A percentile compares a stretch with the other conserved stretches of the same genome.
These are phyloP conservation scores for Backusella tarrabulga DNA, from an alignment of 192 early-diverging fungal genomes.

Conservation along the genomic window DNA sequence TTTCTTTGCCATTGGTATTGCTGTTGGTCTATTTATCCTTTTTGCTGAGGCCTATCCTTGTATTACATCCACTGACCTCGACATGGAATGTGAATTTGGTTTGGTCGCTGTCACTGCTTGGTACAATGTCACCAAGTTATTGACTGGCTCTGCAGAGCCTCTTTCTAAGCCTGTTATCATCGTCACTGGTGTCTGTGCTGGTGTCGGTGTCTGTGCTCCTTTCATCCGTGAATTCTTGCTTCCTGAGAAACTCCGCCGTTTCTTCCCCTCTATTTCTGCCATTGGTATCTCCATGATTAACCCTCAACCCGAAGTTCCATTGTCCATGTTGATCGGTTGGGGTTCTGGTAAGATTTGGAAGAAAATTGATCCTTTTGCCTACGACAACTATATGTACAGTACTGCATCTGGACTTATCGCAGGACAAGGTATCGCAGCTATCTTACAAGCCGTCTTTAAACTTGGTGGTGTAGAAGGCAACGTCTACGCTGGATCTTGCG, in stretches of 20 bases:
- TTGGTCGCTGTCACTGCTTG: constrained; percentile 35
- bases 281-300: constrained; percentile 56
- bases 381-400: constrained; percentile 43
- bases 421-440: constrained; percentile 50
- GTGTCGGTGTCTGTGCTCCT: constrained; percentile 37
- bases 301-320: constrained; percentile 41
- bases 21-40: constrained; percentile 56
- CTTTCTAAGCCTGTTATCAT: constrained; percentile 40
- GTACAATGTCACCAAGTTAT: constrained; percentile 40
- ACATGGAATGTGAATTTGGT: constrained; percentile 33
- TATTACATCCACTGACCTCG: constrained; percentile 31
- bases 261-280: constrained; percentile 45
- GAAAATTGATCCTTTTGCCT: constrained; percentile 12
- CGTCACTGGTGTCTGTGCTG: constrained; percentile 42
- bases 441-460: constrained; percentile 46
- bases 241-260: constrained; percentile 48
- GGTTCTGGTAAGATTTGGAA: constrained; percentile 44
- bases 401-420: constrained; percentile 50
- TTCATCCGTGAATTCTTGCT: constrained; percentile 44
- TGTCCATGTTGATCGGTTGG: constrained; percentile 51
- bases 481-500: constrained; percentile 26
- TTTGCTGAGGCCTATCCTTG: constrained; percentile 68
- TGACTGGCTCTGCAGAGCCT: constrained; percentile 39
- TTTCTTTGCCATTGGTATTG: constrained; percentile 54
- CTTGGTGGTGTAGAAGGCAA: constrained; percentile 36